Conservation (phyloP, 108 stramenopile species). For the Skeletonema potamos region DNA sequence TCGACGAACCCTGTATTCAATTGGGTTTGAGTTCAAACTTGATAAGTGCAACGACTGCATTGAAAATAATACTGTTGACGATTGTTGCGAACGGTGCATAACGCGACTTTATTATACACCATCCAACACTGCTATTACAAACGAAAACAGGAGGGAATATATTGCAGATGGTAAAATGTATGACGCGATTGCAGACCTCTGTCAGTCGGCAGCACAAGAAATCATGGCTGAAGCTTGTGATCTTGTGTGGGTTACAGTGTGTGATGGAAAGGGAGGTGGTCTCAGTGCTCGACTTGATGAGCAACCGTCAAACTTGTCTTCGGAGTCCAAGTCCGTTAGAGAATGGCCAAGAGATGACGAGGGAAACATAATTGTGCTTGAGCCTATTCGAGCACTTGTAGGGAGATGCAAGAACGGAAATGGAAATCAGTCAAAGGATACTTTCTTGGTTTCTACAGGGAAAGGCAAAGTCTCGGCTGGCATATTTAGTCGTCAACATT, state of each 20-base stretch:
- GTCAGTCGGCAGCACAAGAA: slow-evolving; percentile 71
- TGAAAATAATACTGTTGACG: not conserved
- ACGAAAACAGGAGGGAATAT: slow-evolving; percentile 58
- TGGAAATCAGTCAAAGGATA: slow-evolving; percentile 24
- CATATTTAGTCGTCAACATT: slow-evolving; percentile 70
- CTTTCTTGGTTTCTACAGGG: slow-evolving; percentile 66
- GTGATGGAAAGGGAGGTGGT: slow-evolving; percentile 43
- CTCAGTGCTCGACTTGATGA: not conserved
- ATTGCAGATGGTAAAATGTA: slow-evolving; percentile 82
- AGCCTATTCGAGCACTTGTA: slow-evolving; percentile 67
- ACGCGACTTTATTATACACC: slow-evolving; percentile 61
- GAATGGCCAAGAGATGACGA: slow-evolving; percentile 9
- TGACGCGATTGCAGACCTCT: slow-evolving; percentile 56
- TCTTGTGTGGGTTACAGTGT: slow-evolving; percentile 67
- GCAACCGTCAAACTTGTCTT: not conserved
- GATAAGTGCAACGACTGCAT: slow-evolving; percentile 1
- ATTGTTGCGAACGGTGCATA: slow-evolving; percentile 15
- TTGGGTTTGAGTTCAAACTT: slow-evolving; percentile 25
- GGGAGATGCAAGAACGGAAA: slow-evolving; percentile 15
- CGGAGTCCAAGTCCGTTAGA: not conserved
- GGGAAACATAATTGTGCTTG: slow-evolving; percentile 4
- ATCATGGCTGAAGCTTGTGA: slow-evolving; percentile 60
- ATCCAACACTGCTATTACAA: slow-evolving; percentile 50
- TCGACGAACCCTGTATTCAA: slow-evolving; percentile 7
- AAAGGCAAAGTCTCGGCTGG: slow-evolving; percentile 81